A percentile compares a stretch with the other conserved stretches of the same genome.
Evolutionary conservation across 805 yeast species (phyloP).

Genomic region (Zygoascus ofunaensis): DNA sequence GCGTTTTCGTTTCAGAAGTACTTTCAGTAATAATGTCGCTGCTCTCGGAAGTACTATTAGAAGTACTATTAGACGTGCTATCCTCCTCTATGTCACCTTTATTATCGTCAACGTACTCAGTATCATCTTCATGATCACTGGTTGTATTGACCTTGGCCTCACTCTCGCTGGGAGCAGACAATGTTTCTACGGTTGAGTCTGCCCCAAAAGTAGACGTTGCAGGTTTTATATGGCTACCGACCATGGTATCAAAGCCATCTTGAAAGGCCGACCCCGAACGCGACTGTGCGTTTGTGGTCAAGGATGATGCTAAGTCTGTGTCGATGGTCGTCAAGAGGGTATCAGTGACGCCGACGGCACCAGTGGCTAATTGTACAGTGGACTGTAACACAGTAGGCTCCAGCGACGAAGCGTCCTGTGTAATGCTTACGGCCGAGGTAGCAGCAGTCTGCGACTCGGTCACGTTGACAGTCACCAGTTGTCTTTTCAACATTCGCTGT

Average conservation of each 20-base stretch:
- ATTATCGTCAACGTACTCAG: too few species aligned
- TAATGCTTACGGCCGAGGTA: not conserved
- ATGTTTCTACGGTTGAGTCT: too few species aligned
- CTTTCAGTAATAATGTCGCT: too few species aligned
- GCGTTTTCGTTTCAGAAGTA: too few species aligned
- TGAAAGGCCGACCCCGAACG: not conserved
- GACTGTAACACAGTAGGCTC: not conserved
- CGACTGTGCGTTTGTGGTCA: not conserved
- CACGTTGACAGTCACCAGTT: constrained; percentile 13
- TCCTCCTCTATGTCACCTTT: too few species aligned
- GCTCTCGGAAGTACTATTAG: too few species aligned
- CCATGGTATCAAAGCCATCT: not conserved
- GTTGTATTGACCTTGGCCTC: too few species aligned
- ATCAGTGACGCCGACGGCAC: not conserved
- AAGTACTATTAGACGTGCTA: too few species aligned
- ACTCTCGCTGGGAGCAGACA: too few species aligned
- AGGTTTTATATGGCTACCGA: not conserved
- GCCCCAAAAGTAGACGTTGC: too few species aligned
- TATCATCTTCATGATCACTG: too few species aligned
- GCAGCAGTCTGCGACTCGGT: constrained; percentile 2
- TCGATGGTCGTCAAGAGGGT: not conserved
- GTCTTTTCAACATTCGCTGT: constrained; percentile 14
- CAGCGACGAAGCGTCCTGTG: not conserved
- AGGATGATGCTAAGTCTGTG: not conserved
- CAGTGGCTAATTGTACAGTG: not conserved